Base-by-base conservation (phyloP, 148 eudicot species). In the Chenopodium suecicum region DNA sequence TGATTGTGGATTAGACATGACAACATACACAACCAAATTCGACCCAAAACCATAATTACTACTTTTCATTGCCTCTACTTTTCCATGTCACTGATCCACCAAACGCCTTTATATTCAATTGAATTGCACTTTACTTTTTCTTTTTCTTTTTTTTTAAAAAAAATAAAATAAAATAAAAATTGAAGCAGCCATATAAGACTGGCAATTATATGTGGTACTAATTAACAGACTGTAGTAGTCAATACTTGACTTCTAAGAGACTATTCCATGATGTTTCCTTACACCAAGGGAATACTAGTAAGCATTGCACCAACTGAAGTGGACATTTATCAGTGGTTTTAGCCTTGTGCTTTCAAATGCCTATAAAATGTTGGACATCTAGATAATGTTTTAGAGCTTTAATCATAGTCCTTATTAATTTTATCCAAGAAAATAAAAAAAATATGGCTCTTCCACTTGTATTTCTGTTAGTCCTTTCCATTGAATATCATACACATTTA, bases 401-500 rank as follows among this genome's bases (percentile, higher is more conserved):
- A 25, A 68, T 41, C 65, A 70, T 70, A 46, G 34, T 73, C 58
- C 9, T 73, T 73, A 19, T 11, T 46, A 47, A n/a, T 41, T 7
- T 20, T 9, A 70, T 41, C 74, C 20, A 17, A 20, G 25, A 70
- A 70, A 25, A 3, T 1, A 25, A 16, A 17, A 27, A 66, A 14
- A 78, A 46, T 0, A 87, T 89, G 91, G 54, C 84, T 71, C 83
- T 44, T 17, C 63, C 63, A 56, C 48, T 80, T 54, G 34, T 80
- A 32, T 31, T 86, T 81, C 56, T 84, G 74, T 65, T 86, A 37
- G 44, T 79, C 34, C 63, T 88, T 69, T 77, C 82, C 72, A 37
- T 90, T 64, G 79, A 76, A n/a, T 75, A 74, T 37, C 73, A 84
- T 32, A 60, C 79, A 41, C 76, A 44, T 67, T 46, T 60, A 22